Evolutionary conservation across 805 yeast species (phyloP).

Genomic region (Wickerhamiella occidentalis): DNA sequence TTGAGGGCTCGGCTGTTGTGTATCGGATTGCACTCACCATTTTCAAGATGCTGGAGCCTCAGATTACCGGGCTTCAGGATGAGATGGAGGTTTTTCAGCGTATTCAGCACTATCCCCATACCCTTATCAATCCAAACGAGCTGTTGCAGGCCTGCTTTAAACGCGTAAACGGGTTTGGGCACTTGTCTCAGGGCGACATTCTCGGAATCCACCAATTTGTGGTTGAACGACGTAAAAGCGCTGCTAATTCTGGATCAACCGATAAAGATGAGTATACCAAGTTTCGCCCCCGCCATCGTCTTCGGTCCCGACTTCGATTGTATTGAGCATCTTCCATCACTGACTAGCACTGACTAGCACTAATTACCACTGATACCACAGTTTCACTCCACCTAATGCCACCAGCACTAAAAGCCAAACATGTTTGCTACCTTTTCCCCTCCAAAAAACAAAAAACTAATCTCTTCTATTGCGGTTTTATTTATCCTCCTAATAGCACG

Average conservation of each 20-base stretch:
- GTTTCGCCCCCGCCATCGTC: conserved; percentile 23
- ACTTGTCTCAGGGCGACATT: conserved; percentile 72
- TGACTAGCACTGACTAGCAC: no score
- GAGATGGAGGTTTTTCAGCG: conserved; percentile 65
- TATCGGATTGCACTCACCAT: conserved; percentile 75
- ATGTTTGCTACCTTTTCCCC: no score
- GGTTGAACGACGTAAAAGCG: conserved; percentile 31
- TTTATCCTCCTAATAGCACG: background rate
- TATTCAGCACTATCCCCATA: conserved; percentile 63
- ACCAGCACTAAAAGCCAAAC: no score
- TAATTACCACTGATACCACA: no score
- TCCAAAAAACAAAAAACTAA: background rate
- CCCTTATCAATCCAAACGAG: conserved; percentile 43
- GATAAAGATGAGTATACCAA: conserved; percentile 23
- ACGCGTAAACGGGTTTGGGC: conserved; percentile 58
- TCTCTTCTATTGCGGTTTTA: background rate
- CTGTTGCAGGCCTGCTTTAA: conserved; percentile 67
- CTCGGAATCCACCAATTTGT: conserved; percentile 69
- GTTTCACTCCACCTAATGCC: no score
- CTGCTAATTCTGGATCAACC: conserved; percentile 10
- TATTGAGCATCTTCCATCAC: no score
- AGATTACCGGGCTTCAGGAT: conserved; percentile 35
- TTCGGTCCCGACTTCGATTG: conserved; percentile 19
- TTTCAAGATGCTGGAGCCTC: conserved; percentile 61
- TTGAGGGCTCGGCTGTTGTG: conserved; percentile 78